Evolutionary conservation across 2,329 filamentous ascomycete genomes (phyloP), one percentile per base, ranked within the genome.

Genomic region (Emmonsia crescens): DNA sequence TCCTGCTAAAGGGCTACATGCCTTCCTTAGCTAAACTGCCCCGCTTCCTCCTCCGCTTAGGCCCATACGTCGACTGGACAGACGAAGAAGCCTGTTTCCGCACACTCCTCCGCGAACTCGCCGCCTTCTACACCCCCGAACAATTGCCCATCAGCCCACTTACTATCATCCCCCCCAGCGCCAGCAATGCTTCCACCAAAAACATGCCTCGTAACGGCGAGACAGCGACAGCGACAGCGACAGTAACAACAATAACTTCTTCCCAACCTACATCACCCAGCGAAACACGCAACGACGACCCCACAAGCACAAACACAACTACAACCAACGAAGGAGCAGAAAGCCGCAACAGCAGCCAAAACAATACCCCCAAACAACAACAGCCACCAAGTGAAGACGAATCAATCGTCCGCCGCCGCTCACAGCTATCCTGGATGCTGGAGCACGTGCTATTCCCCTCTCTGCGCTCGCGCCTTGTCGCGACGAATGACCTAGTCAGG

Each of bases 391-490:
- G 77, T 61, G 78, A 79, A 40, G 77, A 78, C 33, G 71, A 74
- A 12, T 75, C 77, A 64, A 63, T 66, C 31, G 57, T 57, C 38
- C 62, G 63, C 24, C 81, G 91, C 46, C 82, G 89, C 59, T 77
- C 78, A 42, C 85, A 94, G 68, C 77, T 99, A n/a, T 80, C 82
- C 38, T 83, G 85, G 68, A 86, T 87, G 46, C 75, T 99, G 1
- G 93, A 99, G 74, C 84, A 96, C 74, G 80, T 91, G 10, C 82
- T 99, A 61, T 97, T 99, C 68, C 94, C 94, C 0, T 90, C 91
- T 0, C 89, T 96, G 70, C 90, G 91, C 72, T 80, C 88, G 5
- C 82, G 91, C 62, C 76, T 99, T 55, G 85, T 97, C 61, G 92
- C 90, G 24, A 96, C 94, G 9, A 87, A 83, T 66, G 80, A 82